Conservation (phyloP, 2,329 filamentous ascomycete species). For the Aschersonia sp. region DNA sequence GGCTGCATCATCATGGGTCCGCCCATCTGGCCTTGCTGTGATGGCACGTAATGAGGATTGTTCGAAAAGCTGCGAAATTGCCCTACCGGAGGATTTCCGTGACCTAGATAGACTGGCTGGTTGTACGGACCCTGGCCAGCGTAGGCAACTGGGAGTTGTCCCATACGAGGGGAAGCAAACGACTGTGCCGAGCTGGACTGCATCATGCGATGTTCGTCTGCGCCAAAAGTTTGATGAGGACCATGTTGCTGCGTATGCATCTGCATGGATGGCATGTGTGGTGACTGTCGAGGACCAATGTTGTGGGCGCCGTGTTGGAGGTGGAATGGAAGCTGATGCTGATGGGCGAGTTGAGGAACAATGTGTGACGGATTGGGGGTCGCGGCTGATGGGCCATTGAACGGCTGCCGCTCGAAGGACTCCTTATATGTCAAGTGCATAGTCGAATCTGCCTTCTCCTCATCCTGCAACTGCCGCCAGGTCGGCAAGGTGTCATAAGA, state of each 20-base stretch:
- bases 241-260: conserved; percentile 60
- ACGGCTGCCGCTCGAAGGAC: conserved; percentile 58
- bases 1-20: conserved; percentile 72
- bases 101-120: conserved; percentile 58
- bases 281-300: conserved; percentile 52
- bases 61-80: conserved; percentile 59
- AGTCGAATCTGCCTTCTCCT: conserved; percentile 53
- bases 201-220: conserved; percentile 81
- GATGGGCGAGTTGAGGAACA: conserved; percentile 61
- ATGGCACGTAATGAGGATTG: conserved; percentile 54
- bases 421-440: conserved; percentile 58
- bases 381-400: conserved; percentile 41
- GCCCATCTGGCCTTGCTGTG: conserved; percentile 57
- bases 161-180: conserved; percentile 70
- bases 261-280: conserved; percentile 65
- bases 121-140: conserved; percentile 56
- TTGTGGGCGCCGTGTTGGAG: conserved; percentile 60
- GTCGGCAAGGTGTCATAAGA: conserved; percentile 74
- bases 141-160: conserved; percentile 56
- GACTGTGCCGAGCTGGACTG: conserved; percentile 71
- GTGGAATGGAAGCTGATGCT: conserved; percentile 72
- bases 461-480: conserved; percentile 60
- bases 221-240: conserved; percentile 53
- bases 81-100: conserved; percentile 53
- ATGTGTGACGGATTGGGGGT: conserved; percentile 57